Evolutionary conservation across 805 yeast species (phyloP), one percentile per base, ranked within the genome.

Genomic region (Candida andamanensis): DNA sequence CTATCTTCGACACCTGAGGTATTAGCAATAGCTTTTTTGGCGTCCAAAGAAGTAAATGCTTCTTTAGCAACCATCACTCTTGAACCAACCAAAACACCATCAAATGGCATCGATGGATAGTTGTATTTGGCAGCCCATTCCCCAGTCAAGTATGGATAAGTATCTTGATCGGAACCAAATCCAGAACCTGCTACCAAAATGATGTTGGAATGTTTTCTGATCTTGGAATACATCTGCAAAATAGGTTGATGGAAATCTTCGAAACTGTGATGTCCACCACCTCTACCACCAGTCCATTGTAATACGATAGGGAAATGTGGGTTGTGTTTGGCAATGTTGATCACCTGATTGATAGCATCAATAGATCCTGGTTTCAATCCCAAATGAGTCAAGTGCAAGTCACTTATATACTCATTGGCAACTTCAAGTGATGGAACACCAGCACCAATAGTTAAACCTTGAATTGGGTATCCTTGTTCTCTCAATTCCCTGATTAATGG

Each of bases 251-350:
- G 98, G 92, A 90, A 87, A 68, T 92, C 99, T 73, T 92, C 99
- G 55, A 79, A 92, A 30, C 97, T 90, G 64, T 92, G 99, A 62
- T 92, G 99, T 56, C 99, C 99, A 76, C 99, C 99, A 69, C 97
- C 99, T 76, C 99, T 89, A 63, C 99, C 99, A 75, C 97, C 98
- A 39, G 99, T 92, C 99, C 99, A 92, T 72, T 92, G 98, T 50
- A 92, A 68, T 35, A 92, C 90, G 53, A 92, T 86, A 44, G 98
- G 99, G 89, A 92, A 92, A 42, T 60, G 67, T 46, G 98, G 98
- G 66, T 89, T 95, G 30, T 95, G 89, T 56, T 84, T 85, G 34
- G 99, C 98, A 55, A 92, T 92, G 40, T 81, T 66, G 49, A 92
- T 79, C 46, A 79, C 85, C 60, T 84, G 90, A 44, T 78, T 71